Base-by-base conservation (phyloP, 2,329 filamentous ascomycete genomes). In the Zasmidium angulare region DNA sequence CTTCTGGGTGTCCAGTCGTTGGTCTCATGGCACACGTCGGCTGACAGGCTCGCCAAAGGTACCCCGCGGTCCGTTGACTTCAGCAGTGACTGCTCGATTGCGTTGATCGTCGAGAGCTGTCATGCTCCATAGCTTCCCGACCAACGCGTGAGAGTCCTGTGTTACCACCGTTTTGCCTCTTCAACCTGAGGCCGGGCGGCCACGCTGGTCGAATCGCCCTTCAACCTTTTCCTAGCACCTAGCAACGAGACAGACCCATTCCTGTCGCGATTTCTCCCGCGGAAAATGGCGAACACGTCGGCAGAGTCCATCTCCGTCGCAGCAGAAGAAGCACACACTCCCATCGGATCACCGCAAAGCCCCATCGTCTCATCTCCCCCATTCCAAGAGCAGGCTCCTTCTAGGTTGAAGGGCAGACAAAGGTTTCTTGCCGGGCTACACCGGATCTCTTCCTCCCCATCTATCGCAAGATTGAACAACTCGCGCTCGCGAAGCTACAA, bases 391-490 rank as follows among this genome's bases (percentile, higher is more conserved):
- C 74, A 72, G 19, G 74, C 67, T 53, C 79, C n/a, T n/a, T n/a
- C 78, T 23, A 91, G 88, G 75, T 79, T 84, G 58, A 91, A 87
- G 72, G 84, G 86, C 55, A 85, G 89, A 50, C 85, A 87, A 68
- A 85, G 87, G 60, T 76, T 96, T 31, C 79, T 96, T 19, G 86
- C 87, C 63, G 86, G 87, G 29, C 82, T 96, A 51, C 88, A 93
- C 63, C 87, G 90, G 59, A 93, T 96, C 70, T 88, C 90, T 11
- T 96, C 91, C 0, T 91, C 88, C 6, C 87, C 89, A 0, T 90
- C 89, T 17, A 77, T 96, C 53, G 80, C 83, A 46, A 84, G 84
- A 59, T 75, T 86, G 55, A 83, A 86, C 57, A 84, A 89, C 60
- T 79, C 85, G 23, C 82, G 86, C 57, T 88, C 90, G 6, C 82